Base-by-base conservation (phyloP, 2,329 filamentous ascomycete species). In the Colletotrichum tamarilloi region DNA sequence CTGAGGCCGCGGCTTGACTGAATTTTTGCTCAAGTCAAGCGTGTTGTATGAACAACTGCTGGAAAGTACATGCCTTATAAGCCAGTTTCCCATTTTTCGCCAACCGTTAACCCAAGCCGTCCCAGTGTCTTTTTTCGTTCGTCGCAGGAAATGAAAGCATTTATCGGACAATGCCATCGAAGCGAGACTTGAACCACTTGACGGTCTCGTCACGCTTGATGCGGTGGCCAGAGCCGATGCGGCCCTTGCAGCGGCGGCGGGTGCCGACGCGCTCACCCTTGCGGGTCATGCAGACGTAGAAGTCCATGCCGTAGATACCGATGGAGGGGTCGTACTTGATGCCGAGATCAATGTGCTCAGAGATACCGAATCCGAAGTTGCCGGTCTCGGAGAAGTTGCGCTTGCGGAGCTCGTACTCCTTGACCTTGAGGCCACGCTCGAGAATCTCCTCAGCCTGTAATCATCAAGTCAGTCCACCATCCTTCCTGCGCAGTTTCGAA, bases 281-380 rank as follows among this genome's bases (percentile, higher is more conserved):
- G 84, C 97, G 95, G 90, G 95, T 98, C 97, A 99, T 99, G 95
- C 96, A 98, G 94, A 93, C 95, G 94, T 98, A 99, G 90, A 99
- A 99, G 90, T 99, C 97, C 97, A 99, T 99, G 86, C 97, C 95
- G 91, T 98, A 98, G 87, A 98, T 98, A 92, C 95, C 95, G 81
- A 98, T 98, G 77, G 91, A 93, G 78, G 95, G 95, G 90, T 98
- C 95, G 91, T 98, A 98, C 93, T 99, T 99, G 94, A 99, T 99
- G 84, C 97, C 97, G 83, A 99, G 92, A 92, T 99, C 97, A 88
- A 99, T 99, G 94, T 99, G 97, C 91, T 99, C 97, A 90, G 91
- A 95, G 91, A 99, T 99, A 91, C 97, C 97, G 92, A 99, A 99
- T 81, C 97, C 97, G 86, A 99, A 99, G 94, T 98, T 98, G 86